phyloP scores from a whole-genome alignment of 78 protist genomes.

The Chrysochromulina tobinii region DNA sequence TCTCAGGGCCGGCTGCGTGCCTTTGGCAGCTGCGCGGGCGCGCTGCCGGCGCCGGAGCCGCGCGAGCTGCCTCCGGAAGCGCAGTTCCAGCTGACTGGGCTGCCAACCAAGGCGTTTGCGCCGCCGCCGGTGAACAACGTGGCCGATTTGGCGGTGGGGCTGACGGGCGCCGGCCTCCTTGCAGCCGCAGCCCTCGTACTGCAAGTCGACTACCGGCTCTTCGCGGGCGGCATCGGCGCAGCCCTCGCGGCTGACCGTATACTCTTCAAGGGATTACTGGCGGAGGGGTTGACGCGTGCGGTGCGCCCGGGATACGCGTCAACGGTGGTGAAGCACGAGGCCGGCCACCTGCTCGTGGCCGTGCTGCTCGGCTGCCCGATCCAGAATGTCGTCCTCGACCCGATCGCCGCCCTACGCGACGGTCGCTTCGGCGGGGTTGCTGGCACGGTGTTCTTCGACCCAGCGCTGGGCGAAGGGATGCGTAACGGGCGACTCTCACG shows the following conservation, averaged over 20 bases:
- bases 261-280: not conserved
- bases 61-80: not conserved
- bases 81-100: not conserved
- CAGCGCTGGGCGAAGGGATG: not conserved
- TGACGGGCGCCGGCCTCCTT: not conserved
- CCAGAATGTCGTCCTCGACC: not conserved
- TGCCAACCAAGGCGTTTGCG: not conserved
- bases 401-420: not conserved
- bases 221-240: not conserved
- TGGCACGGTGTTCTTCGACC: slow-evolving; percentile 9
- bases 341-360: not conserved
- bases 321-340: not conserved
- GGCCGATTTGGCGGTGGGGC: not conserved
- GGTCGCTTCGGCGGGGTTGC: not conserved
- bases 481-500: not conserved
- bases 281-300: not conserved
- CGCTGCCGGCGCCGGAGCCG: no score
- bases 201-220: not conserved
- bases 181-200: not conserved
- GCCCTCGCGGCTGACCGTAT: not conserved
- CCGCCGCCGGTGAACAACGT: not conserved
- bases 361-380: not conserved
- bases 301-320: not conserved
- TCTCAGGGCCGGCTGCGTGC: no score
- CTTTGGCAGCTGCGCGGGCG: no score